A percentile compares a stretch with the other conserved stretches of the same genome.
phyloP scores from a whole-genome alignment of 1,284 basidiomycete genomes.

The Apiotrichum gracile region DNA sequence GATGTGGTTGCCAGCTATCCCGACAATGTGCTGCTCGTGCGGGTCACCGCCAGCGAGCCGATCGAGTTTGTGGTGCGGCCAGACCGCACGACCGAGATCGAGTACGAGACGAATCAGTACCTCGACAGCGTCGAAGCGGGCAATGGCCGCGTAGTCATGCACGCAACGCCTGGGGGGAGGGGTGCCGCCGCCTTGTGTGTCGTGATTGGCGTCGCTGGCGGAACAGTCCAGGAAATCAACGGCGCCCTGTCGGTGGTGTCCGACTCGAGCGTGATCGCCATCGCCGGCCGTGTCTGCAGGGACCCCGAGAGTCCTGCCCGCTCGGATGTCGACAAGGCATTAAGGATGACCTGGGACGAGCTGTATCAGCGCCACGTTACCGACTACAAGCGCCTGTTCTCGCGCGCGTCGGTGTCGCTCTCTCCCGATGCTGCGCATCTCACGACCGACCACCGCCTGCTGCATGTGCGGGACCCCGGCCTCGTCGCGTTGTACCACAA shows the following conservation, averaged over 20 bases:
- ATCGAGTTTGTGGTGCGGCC: background rate
- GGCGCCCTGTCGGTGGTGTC: background rate
- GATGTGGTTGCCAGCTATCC: background rate
- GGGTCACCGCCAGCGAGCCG: background rate
- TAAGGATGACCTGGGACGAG: background rate
- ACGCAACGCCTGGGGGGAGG: background rate
- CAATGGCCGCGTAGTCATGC: background rate
- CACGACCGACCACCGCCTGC: background rate
- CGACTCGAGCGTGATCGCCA: background rate
- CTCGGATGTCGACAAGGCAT: background rate
- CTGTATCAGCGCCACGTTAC: background rate
- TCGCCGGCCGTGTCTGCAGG: background rate
- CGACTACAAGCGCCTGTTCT: background rate
- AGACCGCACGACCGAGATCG: background rate
- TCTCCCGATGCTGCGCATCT: background rate
- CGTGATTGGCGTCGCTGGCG: background rate
- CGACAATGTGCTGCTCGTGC: background rate
- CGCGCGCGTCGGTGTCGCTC: background rate
- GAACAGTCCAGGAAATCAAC: too few species aligned
- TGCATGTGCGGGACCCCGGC: background rate
- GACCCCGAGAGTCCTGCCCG: background rate
- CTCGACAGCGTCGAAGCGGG: background rate
- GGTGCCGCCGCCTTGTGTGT: background rate
- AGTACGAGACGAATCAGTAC: background rate
- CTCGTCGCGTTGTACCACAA: constrained; percentile 8